Evolutionary conservation across 2,329 filamentous ascomycete genomes (phyloP).

Genomic region (Claviceps sp.): DNA sequence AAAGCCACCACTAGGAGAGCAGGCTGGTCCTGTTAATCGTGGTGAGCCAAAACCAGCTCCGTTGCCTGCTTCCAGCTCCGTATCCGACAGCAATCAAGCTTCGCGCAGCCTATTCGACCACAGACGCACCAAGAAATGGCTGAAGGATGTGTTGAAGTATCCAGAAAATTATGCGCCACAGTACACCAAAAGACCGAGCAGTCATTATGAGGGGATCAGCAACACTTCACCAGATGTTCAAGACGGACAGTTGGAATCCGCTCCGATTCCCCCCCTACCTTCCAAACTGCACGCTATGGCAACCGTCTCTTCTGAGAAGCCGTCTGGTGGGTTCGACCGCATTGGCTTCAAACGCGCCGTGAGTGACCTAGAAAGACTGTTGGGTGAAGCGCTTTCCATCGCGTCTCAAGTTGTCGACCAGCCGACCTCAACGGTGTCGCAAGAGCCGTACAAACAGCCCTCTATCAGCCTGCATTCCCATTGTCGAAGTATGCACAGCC

Average conservation of each 20-base stretch:
- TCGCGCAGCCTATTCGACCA: slow-evolving; percentile 19
- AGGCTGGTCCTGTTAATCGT: background rate
- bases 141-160: slow-evolving; percentile 17
- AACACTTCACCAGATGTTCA: slow-evolving; percentile 6
- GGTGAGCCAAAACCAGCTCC: background rate
- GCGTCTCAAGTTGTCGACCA: slow-evolving; percentile 26
- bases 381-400: slow-evolving; percentile 31
- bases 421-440: slow-evolving; percentile 12
- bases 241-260: slow-evolving; percentile 12
- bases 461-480: slow-evolving; percentile 7
- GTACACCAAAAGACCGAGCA: slow-evolving; percentile 15
- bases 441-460: slow-evolving; percentile 7
- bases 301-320: slow-evolving; percentile 10
- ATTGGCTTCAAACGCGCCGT: slow-evolving; percentile 23
- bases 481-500: slow-evolving; percentile 1
- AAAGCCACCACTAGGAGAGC: too few species aligned
- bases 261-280: slow-evolving; percentile 8
- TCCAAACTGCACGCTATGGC: slow-evolving; percentile 8
- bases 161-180: slow-evolving; percentile 14
- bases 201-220: slow-evolving; percentile 4
- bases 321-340: slow-evolving; percentile 14
- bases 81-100: slow-evolving; percentile 13
- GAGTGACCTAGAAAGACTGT: slow-evolving; percentile 30
- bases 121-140: slow-evolving; percentile 20
- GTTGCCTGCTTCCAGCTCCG: slow-evolving; percentile 1